Base-by-base conservation (phyloP, 2,329 filamentous ascomycete genomes). In the Diaporthe sp. region DNA sequence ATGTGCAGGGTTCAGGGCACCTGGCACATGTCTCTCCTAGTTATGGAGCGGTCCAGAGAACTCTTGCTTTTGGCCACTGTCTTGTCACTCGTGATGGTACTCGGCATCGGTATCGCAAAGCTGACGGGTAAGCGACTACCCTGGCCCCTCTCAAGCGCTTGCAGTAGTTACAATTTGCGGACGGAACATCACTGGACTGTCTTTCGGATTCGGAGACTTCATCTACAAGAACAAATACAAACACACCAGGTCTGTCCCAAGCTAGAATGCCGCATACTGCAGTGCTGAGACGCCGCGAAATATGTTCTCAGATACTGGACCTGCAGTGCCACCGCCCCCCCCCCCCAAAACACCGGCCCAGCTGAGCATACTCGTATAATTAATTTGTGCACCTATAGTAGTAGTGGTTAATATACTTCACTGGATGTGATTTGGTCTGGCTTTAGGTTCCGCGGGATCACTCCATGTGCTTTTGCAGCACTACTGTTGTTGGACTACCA, bases 91-190 rank as follows among this genome's bases (percentile, higher is more conserved):
- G 28, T 3, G 6, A 15, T 67, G 1, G 28, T 39, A 25, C 44
- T 51, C 62, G 62, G 62, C 6, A 37, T 68, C 62, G 62, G 62
- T 51, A 68, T 68, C 62, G 62, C 46, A 37, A 51, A 25, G 31
- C 46, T 53, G 28, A 25, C 62, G 46, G 28, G 62, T 25, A 10
- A 19, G 31, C 53, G 19, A 12, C 6, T 25, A 17, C 42, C 42
- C n/a, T 4, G 10, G n/a, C 34, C 25, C 31, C 8, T 53, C 46
- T 53, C 59, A 17, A 31, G 7, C 31, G 22, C 19, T 9, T 37
- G 59, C 59, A 65, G 17, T 51, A 25, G 10, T 44, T 37, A 28
- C 37, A 28, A 13, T 37, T 19, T 28, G 1, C 34, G 4, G 31
- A 15, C 12, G n/a, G 10, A 37, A 13, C 19, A 5, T n/a, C 10